phyloP scores from a whole-genome alignment of 2,329 filamentous ascomycete species.

The Pseudocercospora musae region DNA sequence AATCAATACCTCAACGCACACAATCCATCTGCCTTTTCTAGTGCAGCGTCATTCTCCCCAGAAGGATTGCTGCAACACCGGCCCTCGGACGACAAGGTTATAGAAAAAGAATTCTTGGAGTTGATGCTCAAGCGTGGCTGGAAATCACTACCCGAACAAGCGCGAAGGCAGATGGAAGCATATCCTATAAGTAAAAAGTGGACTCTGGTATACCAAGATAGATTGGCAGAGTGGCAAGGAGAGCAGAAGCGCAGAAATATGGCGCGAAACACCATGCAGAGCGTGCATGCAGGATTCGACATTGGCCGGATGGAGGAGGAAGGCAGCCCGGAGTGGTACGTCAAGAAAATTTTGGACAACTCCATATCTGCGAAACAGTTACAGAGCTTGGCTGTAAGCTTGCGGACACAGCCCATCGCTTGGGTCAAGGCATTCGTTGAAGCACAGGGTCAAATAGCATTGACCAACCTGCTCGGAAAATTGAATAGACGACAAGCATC shows the following conservation, averaged over 20 bases:
- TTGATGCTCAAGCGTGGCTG: conserved; percentile 97
- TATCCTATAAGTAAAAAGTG: conserved; percentile 95
- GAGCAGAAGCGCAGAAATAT: conserved; percentile 85
- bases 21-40: conserved; percentile 47
- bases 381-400: conserved; percentile 87
- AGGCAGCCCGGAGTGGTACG: conserved; percentile 96
- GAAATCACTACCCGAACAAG: conserved; percentile 95
- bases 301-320: conserved; percentile 85
- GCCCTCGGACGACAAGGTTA: conserved; percentile 74
- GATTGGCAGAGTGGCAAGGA: conserved; percentile 86
- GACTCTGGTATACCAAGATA: conserved; percentile 94
- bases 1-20: conserved; percentile 40
- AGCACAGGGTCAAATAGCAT: conserved; percentile 91
- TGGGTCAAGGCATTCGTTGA: conserved; percentile 98
- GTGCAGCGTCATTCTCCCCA: conserved; percentile 49
- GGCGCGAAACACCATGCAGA: conserved; percentile 59
- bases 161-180: conserved; percentile 89
- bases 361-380: conserved; percentile 87
- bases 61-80: conserved; percentile 63
- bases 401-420: conserved; percentile 91
- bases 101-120: conserved; percentile 87
- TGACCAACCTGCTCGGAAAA: conserved; percentile 89
- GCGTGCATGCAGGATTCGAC: conserved; percentile 62
- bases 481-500: conserved; percentile 83
- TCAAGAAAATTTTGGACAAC: conserved; percentile 94